These are phyloP conservation scores for Musa beccarii DNA, from an alignment of 176 grass and related monocot genomes.

Conservation along the genomic window DNA sequence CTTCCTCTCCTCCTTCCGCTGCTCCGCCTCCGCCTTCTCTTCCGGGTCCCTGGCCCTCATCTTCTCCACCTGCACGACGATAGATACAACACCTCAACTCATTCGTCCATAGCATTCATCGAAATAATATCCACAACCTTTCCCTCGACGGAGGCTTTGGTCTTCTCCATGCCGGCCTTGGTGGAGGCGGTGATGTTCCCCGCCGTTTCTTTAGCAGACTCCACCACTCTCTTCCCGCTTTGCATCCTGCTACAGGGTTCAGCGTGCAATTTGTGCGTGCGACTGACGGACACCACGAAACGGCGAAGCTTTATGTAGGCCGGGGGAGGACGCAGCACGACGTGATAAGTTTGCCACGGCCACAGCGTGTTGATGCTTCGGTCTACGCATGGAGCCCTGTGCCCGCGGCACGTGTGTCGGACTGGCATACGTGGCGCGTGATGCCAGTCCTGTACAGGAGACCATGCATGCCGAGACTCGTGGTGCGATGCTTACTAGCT, in stretches of 20 bases:
- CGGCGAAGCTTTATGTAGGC: too few species aligned
- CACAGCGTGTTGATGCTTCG: too few species aligned
- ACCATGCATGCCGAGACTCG: too few species aligned
- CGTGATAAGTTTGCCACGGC: too few species aligned
- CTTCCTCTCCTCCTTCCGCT: constrained; percentile 41
- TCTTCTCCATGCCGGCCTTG: constrained; percentile 56
- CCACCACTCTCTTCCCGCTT: not conserved
- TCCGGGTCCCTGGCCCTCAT: constrained; percentile 46
- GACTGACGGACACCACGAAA: too few species aligned
- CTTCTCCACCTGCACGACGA: constrained; percentile 35
- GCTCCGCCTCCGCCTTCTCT: constrained; percentile 39
- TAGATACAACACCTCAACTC: not conserved
- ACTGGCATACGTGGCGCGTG: too few species aligned
- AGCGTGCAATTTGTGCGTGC: too few species aligned
- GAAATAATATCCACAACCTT: constrained; percentile 26
- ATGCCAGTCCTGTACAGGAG: too few species aligned
- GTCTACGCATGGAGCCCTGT: too few species aligned
- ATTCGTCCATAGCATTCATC: not conserved
- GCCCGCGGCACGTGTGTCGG: too few species aligned
- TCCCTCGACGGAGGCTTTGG: constrained; percentile 41
- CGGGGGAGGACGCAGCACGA: too few species aligned
- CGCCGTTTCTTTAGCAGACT: constrained; percentile 33
- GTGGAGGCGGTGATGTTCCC: constrained; percentile 37
- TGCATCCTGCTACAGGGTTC: not conserved
- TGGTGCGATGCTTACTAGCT: too few species aligned